Evolutionary conservation across 2,329 filamentous ascomycete genomes (phyloP).

Genomic region (Ophiostoma perfectum): DNA sequence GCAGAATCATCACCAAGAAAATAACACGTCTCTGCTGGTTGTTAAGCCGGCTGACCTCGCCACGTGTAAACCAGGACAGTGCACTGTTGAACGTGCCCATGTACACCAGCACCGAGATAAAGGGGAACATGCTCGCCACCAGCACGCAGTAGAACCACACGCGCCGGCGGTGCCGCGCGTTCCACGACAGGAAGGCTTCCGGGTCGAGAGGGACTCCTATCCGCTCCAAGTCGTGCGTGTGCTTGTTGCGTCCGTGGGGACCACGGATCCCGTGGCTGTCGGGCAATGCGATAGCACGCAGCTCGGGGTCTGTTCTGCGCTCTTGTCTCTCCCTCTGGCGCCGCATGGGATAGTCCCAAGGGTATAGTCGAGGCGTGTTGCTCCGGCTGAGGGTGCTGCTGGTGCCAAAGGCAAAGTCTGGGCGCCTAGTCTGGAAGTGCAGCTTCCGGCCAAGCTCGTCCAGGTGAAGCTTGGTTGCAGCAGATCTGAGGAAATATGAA

Average conservation of each 20-base stretch:
- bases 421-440: slow-evolving; percentile 8
- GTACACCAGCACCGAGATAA: slow-evolving; percentile 43
- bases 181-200: slow-evolving; percentile 30
- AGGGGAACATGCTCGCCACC: slow-evolving; percentile 41
- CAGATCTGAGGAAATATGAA: slow-evolving; percentile 13
- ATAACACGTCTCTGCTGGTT: slow-evolving; percentile 37
- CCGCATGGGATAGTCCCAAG: slow-evolving; percentile 28
- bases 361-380: slow-evolving; percentile 25
- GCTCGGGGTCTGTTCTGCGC: slow-evolving; percentile 24
- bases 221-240: slow-evolving; percentile 20
- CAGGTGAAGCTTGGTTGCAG: slow-evolving; percentile 21
- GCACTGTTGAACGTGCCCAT: slow-evolving; percentile 42
- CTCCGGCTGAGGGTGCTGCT: neutral
- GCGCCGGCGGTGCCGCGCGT: slow-evolving; percentile 32
- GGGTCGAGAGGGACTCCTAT: slow-evolving; percentile 26
- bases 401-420: neutral
- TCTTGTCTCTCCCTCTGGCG: slow-evolving; percentile 13
- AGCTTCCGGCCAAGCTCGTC: slow-evolving; percentile 14
- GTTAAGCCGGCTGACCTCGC: slow-evolving; percentile 40
- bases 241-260: neutral
- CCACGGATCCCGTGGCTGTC: neutral
- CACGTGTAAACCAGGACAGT: slow-evolving; percentile 46
- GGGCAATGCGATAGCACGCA: slow-evolving; percentile 24
- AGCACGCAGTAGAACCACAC: slow-evolving; percentile 39
- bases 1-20: slow-evolving; percentile 32